phyloP scores from a whole-genome alignment of 352 stramenopile genomes.

The Lagenidium sp. region DNA sequence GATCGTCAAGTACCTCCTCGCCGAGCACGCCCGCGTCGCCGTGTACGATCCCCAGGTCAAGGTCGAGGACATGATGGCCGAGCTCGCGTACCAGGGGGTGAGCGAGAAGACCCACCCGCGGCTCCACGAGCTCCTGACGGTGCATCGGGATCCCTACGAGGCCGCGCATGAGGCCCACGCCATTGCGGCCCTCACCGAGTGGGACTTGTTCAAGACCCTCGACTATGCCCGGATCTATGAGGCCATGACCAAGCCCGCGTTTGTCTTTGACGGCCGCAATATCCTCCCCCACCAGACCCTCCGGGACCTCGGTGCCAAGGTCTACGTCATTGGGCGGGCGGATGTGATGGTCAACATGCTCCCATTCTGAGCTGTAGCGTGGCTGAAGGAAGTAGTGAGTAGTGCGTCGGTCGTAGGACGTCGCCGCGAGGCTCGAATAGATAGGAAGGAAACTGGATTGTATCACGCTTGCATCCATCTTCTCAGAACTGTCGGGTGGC shows the following conservation, averaged over 20 bases:
- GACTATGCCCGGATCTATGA: constrained; percentile 96
- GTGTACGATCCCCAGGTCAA: constrained; percentile 99
- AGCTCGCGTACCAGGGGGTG: constrained; percentile 85
- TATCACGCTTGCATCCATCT: too few species aligned
- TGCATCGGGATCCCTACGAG: constrained; percentile 85
- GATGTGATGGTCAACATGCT: constrained; percentile 60
- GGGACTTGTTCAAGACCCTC: constrained; percentile 97
- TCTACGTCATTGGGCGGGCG: constrained; percentile 93
- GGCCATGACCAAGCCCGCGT: constrained; percentile 97
- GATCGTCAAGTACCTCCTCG: constrained; percentile 94
- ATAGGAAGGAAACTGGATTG: too few species aligned
- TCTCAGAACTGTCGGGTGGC: too few species aligned
- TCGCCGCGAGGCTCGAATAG: too few species aligned
- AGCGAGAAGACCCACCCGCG: constrained; percentile 85
- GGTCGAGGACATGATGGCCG: constrained; percentile 89
- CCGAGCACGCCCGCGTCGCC: constrained; percentile 93
- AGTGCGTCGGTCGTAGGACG: too few species aligned
- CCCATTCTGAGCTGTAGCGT: constrained; percentile 55
- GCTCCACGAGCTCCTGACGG: constrained; percentile 74
- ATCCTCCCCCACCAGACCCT: constrained; percentile 93
- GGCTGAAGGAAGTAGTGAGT: too few species aligned
- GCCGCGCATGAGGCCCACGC: constrained; percentile 91
- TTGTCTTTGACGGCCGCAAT: constrained; percentile 99
- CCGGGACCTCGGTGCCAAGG: constrained; percentile 95
- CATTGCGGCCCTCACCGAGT: constrained; percentile 96